Evolutionary conservation across 2,329 filamentous ascomycete genomes (phyloP), one percentile per base, ranked within the genome.

Genomic region (Venturia asperata): DNA sequence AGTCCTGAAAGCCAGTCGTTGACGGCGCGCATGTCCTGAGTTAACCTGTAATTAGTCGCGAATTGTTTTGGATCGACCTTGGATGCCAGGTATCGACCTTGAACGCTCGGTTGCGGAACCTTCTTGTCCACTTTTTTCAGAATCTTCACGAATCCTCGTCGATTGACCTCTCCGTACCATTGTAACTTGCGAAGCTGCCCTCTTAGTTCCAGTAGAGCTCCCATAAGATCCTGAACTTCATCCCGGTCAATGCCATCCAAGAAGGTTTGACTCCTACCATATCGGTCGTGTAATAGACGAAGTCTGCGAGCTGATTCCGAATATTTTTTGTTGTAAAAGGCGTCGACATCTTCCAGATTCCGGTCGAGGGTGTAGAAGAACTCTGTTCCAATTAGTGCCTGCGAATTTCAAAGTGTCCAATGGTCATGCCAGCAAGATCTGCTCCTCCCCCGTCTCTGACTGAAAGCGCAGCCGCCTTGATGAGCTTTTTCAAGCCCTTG

Each of bases 101-200:
- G 92, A 0, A 90, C 88, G 10, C 62, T 87, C 84, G 3, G 87
- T 58, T 85, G 83, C 1, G 88, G 83, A 2, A 97, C 85, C 78
- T 96, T 97, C 79, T 99, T 99, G 78, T 99, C 94, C 58, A 97
- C 81, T 78, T 99, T 99, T 81, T 99, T 99, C 63, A 94, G 96
- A 76, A 99, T 99, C 79, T 99, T 99, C 75, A 95, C 86, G 72
- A 99, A 99, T 1, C 94, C 94, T 68, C 91, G 84, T 63, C 92
- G 86, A 76, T 99, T 99, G 72, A 97, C 93, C 77, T 97, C 93
- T 62, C 92, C 93, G 74, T 97, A 99, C 92, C 92, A 97, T 75
- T 96, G 90, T 63, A 99, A 81, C 72, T 97, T 97, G 67, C 94
- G 85, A 69, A 97, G 78, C 73, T 95, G 90, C 63, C 87, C 88